These are phyloP conservation scores for Globisporangium nodosum DNA, from an alignment of 352 stramenopile genomes.

Conservation along the genomic window DNA sequence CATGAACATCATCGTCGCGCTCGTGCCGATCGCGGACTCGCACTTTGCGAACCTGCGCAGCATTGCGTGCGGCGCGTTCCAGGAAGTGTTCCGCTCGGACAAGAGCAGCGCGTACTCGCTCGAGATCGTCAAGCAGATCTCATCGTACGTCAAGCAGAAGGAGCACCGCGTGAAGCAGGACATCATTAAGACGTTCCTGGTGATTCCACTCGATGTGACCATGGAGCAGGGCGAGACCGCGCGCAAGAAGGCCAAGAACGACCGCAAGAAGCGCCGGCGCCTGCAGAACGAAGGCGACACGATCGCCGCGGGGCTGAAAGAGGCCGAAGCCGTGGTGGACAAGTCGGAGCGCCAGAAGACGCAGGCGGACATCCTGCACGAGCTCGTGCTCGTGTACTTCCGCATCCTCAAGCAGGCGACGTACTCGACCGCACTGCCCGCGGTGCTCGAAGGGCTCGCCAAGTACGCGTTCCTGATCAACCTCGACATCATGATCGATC, in stretches of 20 bases:
- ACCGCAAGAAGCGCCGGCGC: conserved; percentile 80
- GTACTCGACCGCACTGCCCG: conserved; percentile 85
- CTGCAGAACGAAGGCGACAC: conserved; percentile 67
- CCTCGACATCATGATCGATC: conserved; percentile 96
- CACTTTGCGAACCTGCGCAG: conserved; percentile 43
- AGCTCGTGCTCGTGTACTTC: conserved; percentile 96
- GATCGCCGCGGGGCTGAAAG: conserved; percentile 92
- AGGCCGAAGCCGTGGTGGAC: conserved; percentile 93
- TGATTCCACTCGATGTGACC: conserved; percentile 78
- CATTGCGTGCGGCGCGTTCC: conserved; percentile 59
- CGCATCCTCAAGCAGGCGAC: conserved; percentile 92
- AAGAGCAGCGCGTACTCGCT: conserved; percentile 60
- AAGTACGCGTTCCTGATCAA: conserved; percentile 98
- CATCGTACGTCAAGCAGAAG: conserved; percentile 80
- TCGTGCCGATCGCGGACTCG: conserved; percentile 78
- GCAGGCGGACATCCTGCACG: conserved; percentile 93
- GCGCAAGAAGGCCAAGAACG: conserved; percentile 73
- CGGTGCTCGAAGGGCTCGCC: conserved; percentile 89
- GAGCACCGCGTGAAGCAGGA: conserved; percentile 73
- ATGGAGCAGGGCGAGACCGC: conserved; percentile 81
- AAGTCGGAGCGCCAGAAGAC: conserved; percentile 90
- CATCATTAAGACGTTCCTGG: conserved; percentile 71
- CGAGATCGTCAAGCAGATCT: conserved; percentile 82
- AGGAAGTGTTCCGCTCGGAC: conserved; percentile 67
- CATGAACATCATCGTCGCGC: conserved; percentile 73